Percentiles rank a stretch among this genome's conserved stretches.
Evolutionary conservation across 1,284 basidiomycete species (phyloP).

Genomic region (Apiotrichum gracile): DNA sequence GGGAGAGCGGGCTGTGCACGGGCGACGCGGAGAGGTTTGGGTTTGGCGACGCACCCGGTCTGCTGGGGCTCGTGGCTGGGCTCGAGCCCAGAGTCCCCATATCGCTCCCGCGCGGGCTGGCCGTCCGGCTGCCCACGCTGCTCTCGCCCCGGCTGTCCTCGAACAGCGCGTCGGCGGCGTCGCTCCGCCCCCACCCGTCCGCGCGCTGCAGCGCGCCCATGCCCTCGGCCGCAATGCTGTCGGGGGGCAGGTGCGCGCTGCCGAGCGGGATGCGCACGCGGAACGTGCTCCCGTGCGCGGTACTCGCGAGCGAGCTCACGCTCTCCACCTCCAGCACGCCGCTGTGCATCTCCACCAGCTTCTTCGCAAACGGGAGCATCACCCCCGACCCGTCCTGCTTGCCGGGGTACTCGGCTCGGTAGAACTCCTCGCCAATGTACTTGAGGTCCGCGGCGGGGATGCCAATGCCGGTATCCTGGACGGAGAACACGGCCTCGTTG

Average conservation of each 20-base stretch:
- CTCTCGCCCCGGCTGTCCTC: too few species aligned
- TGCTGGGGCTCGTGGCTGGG: too few species aligned
- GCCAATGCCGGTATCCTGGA: conserved; percentile 48
- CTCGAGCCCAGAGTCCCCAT: too few species aligned
- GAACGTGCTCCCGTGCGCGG: conserved; percentile 41
- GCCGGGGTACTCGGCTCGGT: conserved; percentile 40
- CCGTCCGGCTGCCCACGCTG: too few species aligned
- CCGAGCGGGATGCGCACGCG: conserved; percentile 38
- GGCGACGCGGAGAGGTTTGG: too few species aligned
- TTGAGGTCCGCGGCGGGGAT: conserved; percentile 43
- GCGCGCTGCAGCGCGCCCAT: not conserved
- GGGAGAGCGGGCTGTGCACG: too few species aligned
- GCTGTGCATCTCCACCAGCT: conserved; percentile 48
- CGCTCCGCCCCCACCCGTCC: not conserved
- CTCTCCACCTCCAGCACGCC: conserved; percentile 46
- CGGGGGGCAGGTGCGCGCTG: conserved; percentile 26
- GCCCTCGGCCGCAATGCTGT: not conserved
- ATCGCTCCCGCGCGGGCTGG: too few species aligned
- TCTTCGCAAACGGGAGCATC: conserved; percentile 37
- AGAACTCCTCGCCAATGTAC: conserved; percentile 45
- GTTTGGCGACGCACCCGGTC: too few species aligned
- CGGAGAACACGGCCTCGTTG: conserved; percentile 29
- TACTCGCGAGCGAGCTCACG: conserved; percentile 31
- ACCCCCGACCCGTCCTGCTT: conserved; percentile 48
- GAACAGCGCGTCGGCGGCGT: not conserved